Evolutionary conservation across 192 early-diverging fungal genomes (phyloP).

Genomic region (Jimgerdemannia flammicorona): DNA sequence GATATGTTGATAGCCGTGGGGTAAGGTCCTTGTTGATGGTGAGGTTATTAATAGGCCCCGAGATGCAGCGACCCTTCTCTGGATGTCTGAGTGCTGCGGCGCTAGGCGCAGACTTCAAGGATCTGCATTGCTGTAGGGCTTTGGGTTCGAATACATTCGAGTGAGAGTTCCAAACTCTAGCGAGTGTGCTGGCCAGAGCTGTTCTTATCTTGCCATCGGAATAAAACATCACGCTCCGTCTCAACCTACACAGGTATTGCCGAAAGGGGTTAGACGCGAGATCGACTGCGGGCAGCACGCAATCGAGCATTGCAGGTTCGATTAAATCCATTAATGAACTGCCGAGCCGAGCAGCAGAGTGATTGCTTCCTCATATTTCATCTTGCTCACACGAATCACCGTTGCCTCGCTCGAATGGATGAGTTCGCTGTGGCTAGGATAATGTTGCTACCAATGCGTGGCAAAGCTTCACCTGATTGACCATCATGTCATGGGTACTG

Average conservation of each 20-base stretch:
- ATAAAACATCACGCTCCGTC: background rate
- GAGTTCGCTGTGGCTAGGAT: background rate
- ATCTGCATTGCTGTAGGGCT: background rate
- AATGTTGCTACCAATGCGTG: background rate
- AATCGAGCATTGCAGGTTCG: background rate
- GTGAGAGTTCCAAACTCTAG: background rate
- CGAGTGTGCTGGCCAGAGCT: background rate
- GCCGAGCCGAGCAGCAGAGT: background rate
- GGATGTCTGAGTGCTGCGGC: no score
- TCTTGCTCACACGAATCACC: background rate
- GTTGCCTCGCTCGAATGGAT: background rate
- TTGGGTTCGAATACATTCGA: background rate
- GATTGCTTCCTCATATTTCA: background rate
- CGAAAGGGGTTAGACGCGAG: background rate
- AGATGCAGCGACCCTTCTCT: no score
- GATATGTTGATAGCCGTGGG: no score
- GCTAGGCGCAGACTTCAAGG: background rate
- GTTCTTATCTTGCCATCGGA: no score
- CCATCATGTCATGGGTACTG: background rate
- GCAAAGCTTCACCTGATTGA: background rate
- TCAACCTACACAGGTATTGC: background rate
- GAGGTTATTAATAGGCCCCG: no score
- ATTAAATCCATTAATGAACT: background rate
- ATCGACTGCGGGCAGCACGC: background rate
- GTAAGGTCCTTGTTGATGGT: no score